These are phyloP conservation scores for Hyphodiscus sp. DNA, from an alignment of 2,329 filamentous ascomycete species.

Conservation along the genomic window DNA sequence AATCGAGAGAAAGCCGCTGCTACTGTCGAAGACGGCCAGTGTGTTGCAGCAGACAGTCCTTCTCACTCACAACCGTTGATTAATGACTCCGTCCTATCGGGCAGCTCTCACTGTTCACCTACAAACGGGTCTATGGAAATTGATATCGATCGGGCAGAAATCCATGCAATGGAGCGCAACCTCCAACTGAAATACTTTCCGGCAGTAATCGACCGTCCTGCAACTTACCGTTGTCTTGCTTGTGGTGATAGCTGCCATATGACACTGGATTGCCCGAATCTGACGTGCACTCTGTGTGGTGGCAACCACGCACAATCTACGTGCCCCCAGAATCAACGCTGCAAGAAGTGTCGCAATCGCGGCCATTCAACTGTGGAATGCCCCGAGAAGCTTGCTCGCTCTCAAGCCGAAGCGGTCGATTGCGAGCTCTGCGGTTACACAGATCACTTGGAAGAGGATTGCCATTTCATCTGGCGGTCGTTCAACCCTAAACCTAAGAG, in stretches of 20 bases:
- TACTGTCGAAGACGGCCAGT: too few relatives aligned
- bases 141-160: constrained; percentile 1
- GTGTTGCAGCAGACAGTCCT: too few relatives aligned
- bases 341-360: constrained; percentile 53
- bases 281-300: constrained; percentile 43
- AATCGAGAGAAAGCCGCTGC: too few relatives aligned
- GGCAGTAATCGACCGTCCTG: constrained; percentile 25
- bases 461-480: constrained; percentile 54
- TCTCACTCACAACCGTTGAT: too few relatives aligned
- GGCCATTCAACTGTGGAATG: constrained; percentile 52
- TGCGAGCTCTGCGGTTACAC: constrained; percentile 54
- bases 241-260: constrained; percentile 46
- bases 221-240: constrained; percentile 38
- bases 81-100: too few relatives aligned
- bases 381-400: constrained; percentile 46
- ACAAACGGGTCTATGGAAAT: not conserved
- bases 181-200: constrained; percentile 44
- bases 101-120: too few relatives aligned
- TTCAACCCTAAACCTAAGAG: constrained; percentile 38
- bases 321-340: constrained; percentile 47
- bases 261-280: constrained; percentile 38
- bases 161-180: constrained; percentile 6
- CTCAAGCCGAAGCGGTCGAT: constrained; percentile 46
- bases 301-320: constrained; percentile 40
- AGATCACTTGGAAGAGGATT: constrained; percentile 53